These are phyloP conservation scores for Athelia psychrophila DNA, from an alignment of 1,284 basidiomycete species.

Conservation along the genomic window DNA sequence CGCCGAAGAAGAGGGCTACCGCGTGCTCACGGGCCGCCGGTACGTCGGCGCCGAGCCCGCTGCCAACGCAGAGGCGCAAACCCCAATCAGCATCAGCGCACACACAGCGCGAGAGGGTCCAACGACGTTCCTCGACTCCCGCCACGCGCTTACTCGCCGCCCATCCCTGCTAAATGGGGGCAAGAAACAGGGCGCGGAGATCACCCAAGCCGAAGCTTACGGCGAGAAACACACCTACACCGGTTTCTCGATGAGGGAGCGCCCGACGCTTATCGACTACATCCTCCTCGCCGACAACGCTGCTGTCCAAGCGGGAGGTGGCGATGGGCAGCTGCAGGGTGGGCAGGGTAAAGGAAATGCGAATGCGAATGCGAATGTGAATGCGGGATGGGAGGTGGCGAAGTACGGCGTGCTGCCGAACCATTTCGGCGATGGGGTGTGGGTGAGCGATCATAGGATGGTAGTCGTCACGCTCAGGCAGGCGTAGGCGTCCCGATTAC, in stretches of 20 bases:
- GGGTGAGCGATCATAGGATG: background rate
- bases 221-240: background rate
- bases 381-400: background rate
- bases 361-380: too few relatives aligned
- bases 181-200: too few relatives aligned
- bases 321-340: too few relatives aligned
- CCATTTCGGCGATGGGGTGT: background rate
- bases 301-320: background rate
- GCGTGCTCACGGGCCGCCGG: background rate
- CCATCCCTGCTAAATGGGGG: background rate
- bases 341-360: too few relatives aligned
- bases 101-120: background rate
- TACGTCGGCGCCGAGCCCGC: background rate
- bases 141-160: background rate
- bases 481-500: too few relatives aligned
- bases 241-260: background rate
- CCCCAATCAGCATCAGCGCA: background rate
- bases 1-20: background rate
- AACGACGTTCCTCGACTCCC: background rate
- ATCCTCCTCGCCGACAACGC: background rate
- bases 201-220: background rate
- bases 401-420: slow-evolving; percentile 1
- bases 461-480: background rate
- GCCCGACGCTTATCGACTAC: background rate
- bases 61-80: too few relatives aligned